Conservation (phyloP, 2,329 filamentous ascomycete genomes). For the Hortaea werneckii region DNA sequence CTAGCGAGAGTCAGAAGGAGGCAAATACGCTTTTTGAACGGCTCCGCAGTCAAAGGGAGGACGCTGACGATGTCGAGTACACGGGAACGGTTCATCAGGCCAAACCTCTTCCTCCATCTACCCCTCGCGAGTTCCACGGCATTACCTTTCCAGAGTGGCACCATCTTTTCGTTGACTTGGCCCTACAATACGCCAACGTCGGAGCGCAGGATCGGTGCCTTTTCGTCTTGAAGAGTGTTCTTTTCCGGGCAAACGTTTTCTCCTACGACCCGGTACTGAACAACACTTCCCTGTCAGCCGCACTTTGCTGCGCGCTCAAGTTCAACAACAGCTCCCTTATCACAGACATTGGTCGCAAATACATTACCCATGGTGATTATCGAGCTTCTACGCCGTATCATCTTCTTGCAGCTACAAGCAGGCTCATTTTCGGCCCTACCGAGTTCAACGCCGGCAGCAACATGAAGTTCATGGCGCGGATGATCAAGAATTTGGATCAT, state of each 20-base stretch:
- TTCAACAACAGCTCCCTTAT: conserved; percentile 68
- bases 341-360: conserved; percentile 65
- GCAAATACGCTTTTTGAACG: not conserved
- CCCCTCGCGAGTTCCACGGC: conserved; percentile 56
- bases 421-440: conserved; percentile 60
- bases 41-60: not conserved
- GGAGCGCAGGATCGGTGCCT: conserved; percentile 65
- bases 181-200: conserved; percentile 60
- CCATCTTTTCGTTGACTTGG: conserved; percentile 80
- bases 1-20: not conserved
- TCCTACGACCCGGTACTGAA: conserved; percentile 41
- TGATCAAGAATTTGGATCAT: conserved; percentile 82
- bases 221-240: conserved; percentile 65
- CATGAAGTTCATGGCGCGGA: conserved; percentile 83
- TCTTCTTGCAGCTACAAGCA: conserved; percentile 68
- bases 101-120: not conserved
- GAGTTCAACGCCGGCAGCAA: conserved; percentile 73
- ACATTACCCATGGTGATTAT: conserved; percentile 63
- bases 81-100: not conserved
- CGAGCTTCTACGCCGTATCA: conserved; percentile 75
- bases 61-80: not conserved
- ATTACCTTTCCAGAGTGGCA: conserved; percentile 80
- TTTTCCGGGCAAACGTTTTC: conserved; percentile 70
- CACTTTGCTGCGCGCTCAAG: conserved; percentile 62
- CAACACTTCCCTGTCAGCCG: conserved; percentile 18